Conservation (phyloP, 2,329 filamentous ascomycete genomes). For the Penicillium sp. region DNA sequence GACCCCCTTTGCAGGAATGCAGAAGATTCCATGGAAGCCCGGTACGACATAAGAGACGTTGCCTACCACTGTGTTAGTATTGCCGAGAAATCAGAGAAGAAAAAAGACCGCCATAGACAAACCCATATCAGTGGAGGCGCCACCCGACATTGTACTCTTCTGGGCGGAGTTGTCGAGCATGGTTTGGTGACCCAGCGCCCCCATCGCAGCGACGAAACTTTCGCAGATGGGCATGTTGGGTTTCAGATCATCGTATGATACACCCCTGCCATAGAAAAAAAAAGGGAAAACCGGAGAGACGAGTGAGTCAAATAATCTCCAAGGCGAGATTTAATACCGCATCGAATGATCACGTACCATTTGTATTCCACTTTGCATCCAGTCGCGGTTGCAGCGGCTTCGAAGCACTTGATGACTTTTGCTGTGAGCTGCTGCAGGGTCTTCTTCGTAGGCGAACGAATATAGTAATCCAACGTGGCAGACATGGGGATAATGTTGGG, state of each 20-base stretch:
- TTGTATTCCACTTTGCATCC: constrained; percentile 27
- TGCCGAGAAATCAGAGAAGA: neutral
- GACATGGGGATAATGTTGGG: constrained; percentile 54
- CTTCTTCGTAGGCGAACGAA: constrained; percentile 37
- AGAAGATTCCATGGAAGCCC: constrained; percentile 36
- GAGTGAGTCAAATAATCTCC: neutral
- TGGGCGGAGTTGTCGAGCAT: constrained; percentile 20
- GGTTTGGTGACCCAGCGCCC: constrained; percentile 25
- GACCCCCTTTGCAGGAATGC: constrained; percentile 41
- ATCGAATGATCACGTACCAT: constrained; percentile 13
- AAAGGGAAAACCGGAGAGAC: too few species aligned
- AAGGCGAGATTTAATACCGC: too few species aligned
- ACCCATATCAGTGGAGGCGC: constrained; percentile 28
- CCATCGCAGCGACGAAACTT: constrained; percentile 28
- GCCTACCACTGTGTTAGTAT: constrained; percentile 28
- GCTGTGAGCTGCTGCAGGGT: constrained; percentile 30
- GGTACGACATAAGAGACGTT: constrained; percentile 42
- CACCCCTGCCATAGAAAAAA: constrained; percentile 17
- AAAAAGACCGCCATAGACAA: neutral
- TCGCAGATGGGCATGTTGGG: constrained; percentile 29
- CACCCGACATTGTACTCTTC: constrained; percentile 15
- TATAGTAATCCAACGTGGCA: constrained; percentile 40
- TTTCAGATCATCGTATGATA: constrained; percentile 28
- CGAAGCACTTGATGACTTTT: constrained; percentile 27
- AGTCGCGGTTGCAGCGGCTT: constrained; percentile 28